phyloP scores from a whole-genome alignment of 331 rosid genomes.

The Saraca asoca region DNA sequence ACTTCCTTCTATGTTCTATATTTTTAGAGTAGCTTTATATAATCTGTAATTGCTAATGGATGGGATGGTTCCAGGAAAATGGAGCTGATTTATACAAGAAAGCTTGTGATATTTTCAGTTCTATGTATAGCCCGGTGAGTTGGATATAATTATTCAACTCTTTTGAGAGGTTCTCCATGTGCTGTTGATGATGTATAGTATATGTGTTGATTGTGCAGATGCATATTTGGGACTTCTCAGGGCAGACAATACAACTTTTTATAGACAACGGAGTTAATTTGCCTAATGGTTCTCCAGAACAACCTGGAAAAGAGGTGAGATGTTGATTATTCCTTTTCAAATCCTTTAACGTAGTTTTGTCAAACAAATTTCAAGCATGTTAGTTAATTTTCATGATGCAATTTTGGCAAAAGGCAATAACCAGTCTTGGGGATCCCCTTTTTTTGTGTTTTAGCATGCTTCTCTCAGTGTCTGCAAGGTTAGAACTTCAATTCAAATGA shows the following conservation, averaged over 20 bases:
- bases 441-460: too few relatives aligned
- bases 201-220: conserved; percentile 54
- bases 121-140: conserved; percentile 63
- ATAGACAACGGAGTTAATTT: conserved; percentile 45
- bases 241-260: conserved; percentile 71
- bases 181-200: conserved; percentile 20
- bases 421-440: too few relatives aligned
- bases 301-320: conserved; percentile 63
- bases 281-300: conserved; percentile 49
- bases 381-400: too few relatives aligned
- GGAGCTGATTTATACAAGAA: conserved; percentile 51
- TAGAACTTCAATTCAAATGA: too few relatives aligned
- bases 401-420: too few relatives aligned
- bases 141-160: conserved; percentile 27
- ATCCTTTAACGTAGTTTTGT: background rate
- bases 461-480: too few relatives aligned
- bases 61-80: conserved; percentile 69
- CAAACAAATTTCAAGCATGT: too few relatives aligned
- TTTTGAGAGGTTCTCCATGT: conserved; percentile 11
- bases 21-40: conserved; percentile 25
- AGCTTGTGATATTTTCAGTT: conserved; percentile 65
- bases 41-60: conserved; percentile 29
- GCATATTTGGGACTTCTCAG: conserved; percentile 93
- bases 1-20: conserved; percentile 16
- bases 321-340: conserved; percentile 9